A percentile compares a stretch with the other conserved stretches of the same genome.
Evolutionary conservation across 1,284 basidiomycete genomes (phyloP).

Genomic region (Mycosarcoma maydis): DNA sequence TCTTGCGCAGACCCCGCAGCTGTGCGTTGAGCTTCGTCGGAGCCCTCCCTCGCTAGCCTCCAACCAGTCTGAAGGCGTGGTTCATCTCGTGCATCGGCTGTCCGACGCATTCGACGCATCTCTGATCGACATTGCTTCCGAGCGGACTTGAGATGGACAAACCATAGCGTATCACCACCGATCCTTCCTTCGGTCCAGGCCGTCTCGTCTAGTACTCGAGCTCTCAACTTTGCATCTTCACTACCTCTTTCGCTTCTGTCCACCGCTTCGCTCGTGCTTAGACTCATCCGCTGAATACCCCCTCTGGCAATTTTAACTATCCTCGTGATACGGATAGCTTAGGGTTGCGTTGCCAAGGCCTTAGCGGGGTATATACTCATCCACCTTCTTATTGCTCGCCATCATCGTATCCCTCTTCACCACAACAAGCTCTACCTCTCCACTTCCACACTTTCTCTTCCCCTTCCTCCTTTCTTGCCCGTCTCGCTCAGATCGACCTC

Average conservation of each 20-base stretch:
- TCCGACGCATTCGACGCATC: conserved; percentile 16
- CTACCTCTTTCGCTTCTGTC: background rate
- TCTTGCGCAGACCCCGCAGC: no score
- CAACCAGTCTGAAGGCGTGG: background rate
- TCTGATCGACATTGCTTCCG: conserved; percentile 47
- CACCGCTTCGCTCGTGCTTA: no score
- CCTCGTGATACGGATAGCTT: conserved; percentile 14
- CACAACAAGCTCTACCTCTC: conserved; percentile 20
- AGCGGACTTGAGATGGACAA: conserved; percentile 32
- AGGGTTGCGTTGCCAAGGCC: conserved; percentile 20
- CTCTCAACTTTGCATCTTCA: background rate
- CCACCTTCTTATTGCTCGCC: conserved; percentile 10
- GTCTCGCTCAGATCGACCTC: conserved; percentile 10
- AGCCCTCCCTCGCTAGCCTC: no score
- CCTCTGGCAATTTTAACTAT: no score
- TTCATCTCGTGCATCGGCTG: conserved; percentile 6
- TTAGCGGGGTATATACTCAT: conserved; percentile 35
- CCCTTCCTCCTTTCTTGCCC: conserved; percentile 1
- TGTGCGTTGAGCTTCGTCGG: no score
- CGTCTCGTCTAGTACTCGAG: no score
- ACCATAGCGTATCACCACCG: background rate
- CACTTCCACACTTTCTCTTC: conserved; percentile 6
- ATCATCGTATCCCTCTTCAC: conserved; percentile 9
- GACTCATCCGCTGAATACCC: no score
- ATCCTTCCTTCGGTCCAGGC: background rate